Evolutionary conservation across 1,284 basidiomycete species (phyloP), one percentile per base, ranked within the genome.

Genomic region (Pseudozyma thailandica): DNA sequence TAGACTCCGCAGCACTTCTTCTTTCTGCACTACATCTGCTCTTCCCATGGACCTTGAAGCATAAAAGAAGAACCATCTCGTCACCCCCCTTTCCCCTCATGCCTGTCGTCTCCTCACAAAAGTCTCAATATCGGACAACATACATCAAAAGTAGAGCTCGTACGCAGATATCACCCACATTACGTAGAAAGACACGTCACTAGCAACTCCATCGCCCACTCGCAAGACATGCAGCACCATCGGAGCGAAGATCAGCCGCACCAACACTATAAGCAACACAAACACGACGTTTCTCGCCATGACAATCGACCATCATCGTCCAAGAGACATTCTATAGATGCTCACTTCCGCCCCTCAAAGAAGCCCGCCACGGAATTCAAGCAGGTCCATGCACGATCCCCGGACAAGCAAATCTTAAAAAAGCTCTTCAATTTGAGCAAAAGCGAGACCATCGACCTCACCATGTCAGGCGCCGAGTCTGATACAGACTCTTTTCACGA

Each of bases 401-500:
- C 33, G 13, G 15, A 35, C 6, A 16, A 35, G 6, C 8, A 30
- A 27, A 26, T 46, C 8, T 31, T 38, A 7, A 27, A 20, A 13
- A n/a, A 12, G 7, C 5, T 50, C 8, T 50, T 50, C 37, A 18
- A 39, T n/a, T n/a, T n/a, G n/a, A n/a, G n/a, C n/a, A n/a, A n/a
- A n/a, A n/a, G n/a, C 26, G 8, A 10, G 25, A 37, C 23, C 26
- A 39, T 39, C 26, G 51, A 65, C 8, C 42, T 48, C 18, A 47
- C 55, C 41, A 48, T 28, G 25, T 46, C 42, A 4, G 50, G 50
- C 16, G 47, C 63, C 4, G 52, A 51, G 10, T 27, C 44, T 9
- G 56, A 58, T 5, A 35, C 48, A 1, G 63, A 56, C 25, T 44
- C 42, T 0, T 58, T 50, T 16, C 33, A 58, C 27, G 43, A 54